Conservation (phyloP, 2,329 filamentous ascomycete genomes). For the Sclerotinia nivalis region DNA sequence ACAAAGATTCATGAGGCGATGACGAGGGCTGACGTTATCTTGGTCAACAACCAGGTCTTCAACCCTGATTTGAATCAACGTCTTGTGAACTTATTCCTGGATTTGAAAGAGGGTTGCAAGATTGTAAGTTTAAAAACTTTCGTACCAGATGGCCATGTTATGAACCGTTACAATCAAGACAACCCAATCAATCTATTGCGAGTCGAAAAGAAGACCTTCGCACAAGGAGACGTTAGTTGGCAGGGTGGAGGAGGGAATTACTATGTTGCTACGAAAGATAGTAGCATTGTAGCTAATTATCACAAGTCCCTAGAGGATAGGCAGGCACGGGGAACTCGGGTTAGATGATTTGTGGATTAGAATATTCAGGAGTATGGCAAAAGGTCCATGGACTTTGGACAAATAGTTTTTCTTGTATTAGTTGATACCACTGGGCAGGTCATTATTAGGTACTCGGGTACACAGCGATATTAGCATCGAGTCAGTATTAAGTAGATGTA, state of each 20-base stretch:
- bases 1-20: slow-evolving; percentile 69
- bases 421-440: slow-evolving; percentile 22
- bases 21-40: slow-evolving; percentile 85
- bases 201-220: slow-evolving; percentile 70
- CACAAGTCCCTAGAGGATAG: slow-evolving; percentile 9
- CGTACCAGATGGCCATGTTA: slow-evolving; percentile 75
- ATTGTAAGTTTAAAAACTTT: slow-evolving; percentile 93
- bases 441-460: slow-evolving; percentile 12
- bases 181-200: slow-evolving; percentile 82
- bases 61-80: slow-evolving; percentile 82
- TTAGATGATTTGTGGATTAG: slow-evolving; percentile 7
- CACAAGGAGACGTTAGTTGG: slow-evolving; percentile 79
- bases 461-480: slow-evolving; percentile 9
- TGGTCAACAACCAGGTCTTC: slow-evolving; percentile 98
- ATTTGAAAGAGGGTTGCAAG: slow-evolving; percentile 85
- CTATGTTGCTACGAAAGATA: slow-evolving; percentile 75
- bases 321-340: background rate
- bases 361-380: slow-evolving; percentile 5
- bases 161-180: slow-evolving; percentile 69
- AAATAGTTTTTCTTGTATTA: slow-evolving; percentile 18
- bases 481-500: slow-evolving; percentile 5
- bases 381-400: background rate
- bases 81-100: slow-evolving; percentile 85
- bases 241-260: slow-evolving; percentile 80
- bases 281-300: slow-evolving; percentile 26